Evolutionary conservation across 2,329 filamentous ascomycete species (phyloP).

Genomic region (Aspergillus sp.): DNA sequence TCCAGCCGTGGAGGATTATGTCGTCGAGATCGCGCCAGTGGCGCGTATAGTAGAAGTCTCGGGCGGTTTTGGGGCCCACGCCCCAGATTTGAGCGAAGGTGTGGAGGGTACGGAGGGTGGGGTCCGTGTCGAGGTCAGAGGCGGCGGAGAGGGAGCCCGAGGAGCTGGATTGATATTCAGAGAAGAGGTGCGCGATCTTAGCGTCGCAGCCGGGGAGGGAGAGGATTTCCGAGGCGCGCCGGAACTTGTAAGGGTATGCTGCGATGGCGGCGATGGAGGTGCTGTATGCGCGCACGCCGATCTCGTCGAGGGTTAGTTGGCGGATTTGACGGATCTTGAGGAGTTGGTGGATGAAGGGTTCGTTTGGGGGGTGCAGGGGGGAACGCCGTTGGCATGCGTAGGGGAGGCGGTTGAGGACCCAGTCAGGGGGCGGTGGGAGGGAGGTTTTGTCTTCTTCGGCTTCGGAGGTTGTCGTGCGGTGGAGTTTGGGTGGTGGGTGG

Average conservation of each 20-base stretch:
- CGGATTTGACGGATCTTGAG: slow-evolving; percentile 72
- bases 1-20: slow-evolving; percentile 80
- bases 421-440: slow-evolving; percentile 68
- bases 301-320: slow-evolving; percentile 69
- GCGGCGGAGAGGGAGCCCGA: slow-evolving; percentile 64
- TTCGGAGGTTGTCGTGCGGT: slow-evolving; percentile 74
- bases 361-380: slow-evolving; percentile 68
- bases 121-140: slow-evolving; percentile 62
- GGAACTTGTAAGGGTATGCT: slow-evolving; percentile 69
- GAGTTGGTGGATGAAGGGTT: slow-evolving; percentile 70
- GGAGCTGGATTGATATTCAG: slow-evolving; percentile 65
- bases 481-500: slow-evolving; percentile 44
- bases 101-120: slow-evolving; percentile 63
- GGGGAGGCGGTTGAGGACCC: slow-evolving; percentile 60
- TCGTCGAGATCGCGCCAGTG: slow-evolving; percentile 85
- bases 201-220: slow-evolving; percentile 74
- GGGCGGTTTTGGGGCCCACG: slow-evolving; percentile 78
- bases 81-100: slow-evolving; percentile 87
- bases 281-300: slow-evolving; percentile 83
- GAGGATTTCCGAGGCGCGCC: slow-evolving; percentile 43
- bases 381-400: slow-evolving; percentile 84
- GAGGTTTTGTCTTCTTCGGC: slow-evolving; percentile 58
- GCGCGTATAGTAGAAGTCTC: slow-evolving; percentile 73
- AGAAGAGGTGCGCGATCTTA: slow-evolving; percentile 76
- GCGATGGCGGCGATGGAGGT: slow-evolving; percentile 80